phyloP scores from a whole-genome alignment of 2,329 filamentous ascomycete species.

The Curvularia lunata region DNA sequence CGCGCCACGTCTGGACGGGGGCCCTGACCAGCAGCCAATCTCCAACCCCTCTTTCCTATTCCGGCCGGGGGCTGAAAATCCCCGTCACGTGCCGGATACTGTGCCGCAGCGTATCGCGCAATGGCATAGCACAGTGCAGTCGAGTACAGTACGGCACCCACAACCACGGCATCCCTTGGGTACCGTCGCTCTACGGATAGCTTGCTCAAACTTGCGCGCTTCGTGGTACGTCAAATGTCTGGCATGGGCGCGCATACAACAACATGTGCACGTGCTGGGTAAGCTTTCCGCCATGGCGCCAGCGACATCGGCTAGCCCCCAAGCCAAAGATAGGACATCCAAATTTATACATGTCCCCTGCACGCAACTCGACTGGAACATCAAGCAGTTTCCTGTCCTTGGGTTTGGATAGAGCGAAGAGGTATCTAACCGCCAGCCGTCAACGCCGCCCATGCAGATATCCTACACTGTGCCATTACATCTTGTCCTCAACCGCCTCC shows the following conservation, averaged over 20 bases:
- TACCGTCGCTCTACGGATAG: not conserved
- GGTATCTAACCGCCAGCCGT: slow-evolving; percentile 9
- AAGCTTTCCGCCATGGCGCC: slow-evolving; percentile 13
- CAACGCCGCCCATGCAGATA: slow-evolving; percentile 13
- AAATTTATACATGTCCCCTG: not conserved
- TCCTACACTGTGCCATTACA: slow-evolving; percentile 23
- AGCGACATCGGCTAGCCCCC: slow-evolving; percentile 20
- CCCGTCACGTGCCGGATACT: not conserved
- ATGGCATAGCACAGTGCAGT: not conserved
- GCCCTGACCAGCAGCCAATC: not conserved
- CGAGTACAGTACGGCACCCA: not conserved
- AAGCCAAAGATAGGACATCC: not conserved
- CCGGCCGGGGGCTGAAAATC: slow-evolving; percentile 5
- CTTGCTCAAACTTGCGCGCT: slow-evolving; percentile 10
- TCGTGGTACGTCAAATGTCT: not conserved
- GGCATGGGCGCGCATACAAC: slow-evolving; percentile 23
- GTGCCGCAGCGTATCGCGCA: not conserved
- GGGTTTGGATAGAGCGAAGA: slow-evolving; percentile 13
- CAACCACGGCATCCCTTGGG: slow-evolving; percentile 3
- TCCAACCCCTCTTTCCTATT: slow-evolving; percentile 6
- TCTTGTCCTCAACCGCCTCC: slow-evolving; percentile 37
- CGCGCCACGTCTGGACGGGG: slow-evolving; percentile 8
- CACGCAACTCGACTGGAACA: not conserved
- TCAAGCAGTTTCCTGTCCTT: not conserved
- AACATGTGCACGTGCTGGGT: not conserved